A percentile compares a stretch with the other conserved stretches of the same genome.
phyloP scores from a whole-genome alignment of 495 filamentous ascomycete species.

The Xylaria telfairii region DNA sequence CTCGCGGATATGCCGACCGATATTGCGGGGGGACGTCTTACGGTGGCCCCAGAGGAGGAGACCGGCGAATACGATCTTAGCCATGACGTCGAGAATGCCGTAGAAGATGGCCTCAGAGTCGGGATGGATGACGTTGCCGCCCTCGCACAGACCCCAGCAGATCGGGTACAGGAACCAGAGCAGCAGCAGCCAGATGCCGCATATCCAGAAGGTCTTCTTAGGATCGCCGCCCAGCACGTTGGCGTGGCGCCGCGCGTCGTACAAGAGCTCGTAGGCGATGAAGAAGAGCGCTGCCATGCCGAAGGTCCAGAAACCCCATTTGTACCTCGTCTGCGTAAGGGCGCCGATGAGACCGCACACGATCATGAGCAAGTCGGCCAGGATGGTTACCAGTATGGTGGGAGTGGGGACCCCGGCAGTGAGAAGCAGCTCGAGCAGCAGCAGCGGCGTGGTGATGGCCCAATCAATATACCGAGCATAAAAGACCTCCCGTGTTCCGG shows the following conservation, averaged over 20 bases:
- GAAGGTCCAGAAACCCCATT: slow-evolving; percentile 74
- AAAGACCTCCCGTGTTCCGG: slow-evolving; percentile 67
- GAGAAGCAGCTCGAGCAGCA: slow-evolving; percentile 66
- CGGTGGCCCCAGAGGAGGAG: slow-evolving; percentile 59
- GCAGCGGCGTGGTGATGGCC: slow-evolving; percentile 54
- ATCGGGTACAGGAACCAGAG: slow-evolving; percentile 74
- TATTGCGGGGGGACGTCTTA: slow-evolving; percentile 55
- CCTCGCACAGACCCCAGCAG: slow-evolving; percentile 70
- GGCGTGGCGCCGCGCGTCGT: slow-evolving; percentile 61
- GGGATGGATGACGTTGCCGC: slow-evolving; percentile 68
- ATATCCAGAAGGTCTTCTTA: slow-evolving; percentile 55
- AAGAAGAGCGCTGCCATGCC: slow-evolving; percentile 64
- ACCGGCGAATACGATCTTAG: slow-evolving; percentile 62
- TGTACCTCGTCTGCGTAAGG: slow-evolving; percentile 61
- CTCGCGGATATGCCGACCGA: slow-evolving; percentile 51
- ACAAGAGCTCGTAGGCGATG: slow-evolving; percentile 61
- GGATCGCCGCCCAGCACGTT: slow-evolving; percentile 55
- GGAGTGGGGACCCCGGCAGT: slow-evolving; percentile 70
- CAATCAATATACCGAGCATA: slow-evolving; percentile 76
- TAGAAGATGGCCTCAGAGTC: slow-evolving; percentile 74
- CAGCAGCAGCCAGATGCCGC: slow-evolving; percentile 59
- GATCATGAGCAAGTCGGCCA: slow-evolving; percentile 69
- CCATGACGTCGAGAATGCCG: slow-evolving; percentile 67
- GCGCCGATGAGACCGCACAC: slow-evolving; percentile 68
- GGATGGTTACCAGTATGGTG: slow-evolving; percentile 65